Evolutionary conservation across 192 early-diverging fungal genomes (phyloP).

Genomic region (Irineochytrium annulatum): DNA sequence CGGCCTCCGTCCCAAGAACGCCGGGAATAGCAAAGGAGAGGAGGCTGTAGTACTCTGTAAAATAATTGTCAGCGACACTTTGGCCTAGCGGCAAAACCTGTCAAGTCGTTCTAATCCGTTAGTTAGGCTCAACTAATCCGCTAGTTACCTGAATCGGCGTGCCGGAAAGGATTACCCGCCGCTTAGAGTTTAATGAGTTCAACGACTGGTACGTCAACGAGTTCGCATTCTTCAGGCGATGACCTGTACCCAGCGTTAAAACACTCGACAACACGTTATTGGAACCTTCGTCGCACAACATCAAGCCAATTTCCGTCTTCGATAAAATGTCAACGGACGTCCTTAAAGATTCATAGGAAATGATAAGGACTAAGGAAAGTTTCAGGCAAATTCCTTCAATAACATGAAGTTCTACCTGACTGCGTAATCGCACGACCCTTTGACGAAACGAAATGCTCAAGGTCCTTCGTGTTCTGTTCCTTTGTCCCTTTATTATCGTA

Average conservation of each 20-base stretch:
- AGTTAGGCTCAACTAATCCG: background rate
- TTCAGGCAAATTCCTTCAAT: background rate
- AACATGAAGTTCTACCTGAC: constrained; percentile 50
- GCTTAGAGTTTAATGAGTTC: constrained; percentile 80
- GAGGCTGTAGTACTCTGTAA: constrained; percentile 89
- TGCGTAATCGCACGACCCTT: constrained; percentile 84
- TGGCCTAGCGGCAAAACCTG: constrained; percentile 20
- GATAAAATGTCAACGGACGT: constrained; percentile 70
- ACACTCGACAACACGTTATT: background rate
- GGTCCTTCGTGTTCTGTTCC: constrained; percentile 72
- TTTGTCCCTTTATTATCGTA: constrained; percentile 88
- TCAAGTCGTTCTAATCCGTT: constrained; percentile 44
- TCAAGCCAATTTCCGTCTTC: constrained; percentile 79
- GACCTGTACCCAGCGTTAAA: constrained; percentile 39
- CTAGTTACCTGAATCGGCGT: constrained; percentile 77
- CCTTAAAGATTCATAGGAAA: constrained; percentile 95
- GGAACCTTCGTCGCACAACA: constrained; percentile 91
- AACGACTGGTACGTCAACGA: constrained; percentile 80
- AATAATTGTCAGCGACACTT: background rate
- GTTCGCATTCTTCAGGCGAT: constrained; percentile 88
- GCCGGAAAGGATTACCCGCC: constrained; percentile 91
- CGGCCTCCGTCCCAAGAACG: constrained; percentile 76
- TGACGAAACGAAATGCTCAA: constrained; percentile 75
- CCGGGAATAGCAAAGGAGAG: constrained; percentile 95
- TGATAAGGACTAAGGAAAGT: constrained; percentile 71